phyloP scores from a whole-genome alignment of 2,329 filamentous ascomycete genomes.

The Davidsoniella neocaledoniae region DNA sequence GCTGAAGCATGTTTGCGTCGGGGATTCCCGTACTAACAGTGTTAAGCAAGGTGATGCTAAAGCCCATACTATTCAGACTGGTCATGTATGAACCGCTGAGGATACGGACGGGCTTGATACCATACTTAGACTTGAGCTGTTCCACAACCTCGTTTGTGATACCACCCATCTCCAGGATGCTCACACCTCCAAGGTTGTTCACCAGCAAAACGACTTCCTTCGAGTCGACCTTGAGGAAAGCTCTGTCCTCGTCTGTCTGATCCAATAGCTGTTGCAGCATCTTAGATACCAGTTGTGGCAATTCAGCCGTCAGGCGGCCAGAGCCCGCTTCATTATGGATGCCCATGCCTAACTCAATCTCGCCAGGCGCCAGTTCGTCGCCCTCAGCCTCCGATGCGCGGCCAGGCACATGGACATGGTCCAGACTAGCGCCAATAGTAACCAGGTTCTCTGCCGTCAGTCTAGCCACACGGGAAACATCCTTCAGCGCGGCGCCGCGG shows the following conservation, averaged over 20 bases:
- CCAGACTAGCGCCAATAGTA: constrained; percentile 69
- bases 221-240: constrained; percentile 45
- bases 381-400: constrained; percentile 34
- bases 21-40: constrained; percentile 40
- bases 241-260: constrained; percentile 48
- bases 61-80: constrained; percentile 58
- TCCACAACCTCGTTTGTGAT: constrained; percentile 51
- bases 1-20: constrained; percentile 46
- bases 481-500: constrained; percentile 45
- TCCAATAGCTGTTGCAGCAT: constrained; percentile 59
- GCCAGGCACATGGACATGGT: constrained; percentile 88
- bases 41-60: constrained; percentile 56
- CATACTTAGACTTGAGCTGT: constrained; percentile 40
- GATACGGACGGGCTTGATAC: constrained; percentile 46
- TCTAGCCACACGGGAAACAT: constrained; percentile 57
- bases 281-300: constrained; percentile 38
- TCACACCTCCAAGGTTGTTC: constrained; percentile 63
- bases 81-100: constrained; percentile 63
- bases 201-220: constrained; percentile 52
- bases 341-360: constrained; percentile 57
- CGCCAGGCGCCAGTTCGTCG: constrained; percentile 35
- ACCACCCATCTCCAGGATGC: constrained; percentile 53
- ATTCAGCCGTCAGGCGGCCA: constrained; percentile 31
- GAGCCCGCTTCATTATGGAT: constrained; percentile 57
- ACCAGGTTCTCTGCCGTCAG: constrained; percentile 60